Percentiles rank a stretch among this genome's conserved stretches.
Evolutionary conservation across 306 rosid species (phyloP).

Genomic region (Sesbania bispinosa): DNA sequence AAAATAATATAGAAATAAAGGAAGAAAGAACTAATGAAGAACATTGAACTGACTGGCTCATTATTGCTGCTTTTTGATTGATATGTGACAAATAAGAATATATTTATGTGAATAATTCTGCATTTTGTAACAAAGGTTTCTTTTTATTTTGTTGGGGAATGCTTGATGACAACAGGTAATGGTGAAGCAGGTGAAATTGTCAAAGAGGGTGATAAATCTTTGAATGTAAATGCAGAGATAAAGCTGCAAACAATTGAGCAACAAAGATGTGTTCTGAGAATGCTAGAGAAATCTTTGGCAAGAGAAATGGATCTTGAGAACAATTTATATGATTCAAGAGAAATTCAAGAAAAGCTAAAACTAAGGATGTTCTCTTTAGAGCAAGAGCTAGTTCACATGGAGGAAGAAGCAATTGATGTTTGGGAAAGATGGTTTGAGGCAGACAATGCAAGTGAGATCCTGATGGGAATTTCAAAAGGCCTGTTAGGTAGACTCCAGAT

Average conservation of each 20-base stretch:
- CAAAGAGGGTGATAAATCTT: conserved; percentile 35
- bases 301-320: conserved; percentile 82
- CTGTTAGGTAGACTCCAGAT: conserved; percentile 57
- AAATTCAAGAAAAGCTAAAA: conserved; percentile 47
- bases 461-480: conserved; percentile 68
- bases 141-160: neutral
- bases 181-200: conserved; percentile 14
- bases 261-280: conserved; percentile 64
- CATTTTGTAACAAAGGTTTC: neutral
- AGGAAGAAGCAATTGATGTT: conserved; percentile 55
- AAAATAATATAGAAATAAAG: neutral
- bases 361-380: conserved; percentile 42
- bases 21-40: neutral
- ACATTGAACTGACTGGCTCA: conserved; percentile 16
- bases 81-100: neutral
- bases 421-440: conserved; percentile 66
- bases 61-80: conserved; percentile 2
- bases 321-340: conserved; percentile 47
- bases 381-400: conserved; percentile 45
- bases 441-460: conserved; percentile 51
- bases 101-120: neutral
- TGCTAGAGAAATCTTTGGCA: conserved; percentile 77
- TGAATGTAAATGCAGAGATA: conserved; percentile 31
- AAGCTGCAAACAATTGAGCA: conserved; percentile 66
- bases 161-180: conserved; percentile 39